Percentiles rank a stretch among this genome's conserved stretches.
These are phyloP conservation scores for Pelargonium cotyledonis DNA, from an alignment of 441 rosid genomes.

Conservation along the genomic window DNA sequence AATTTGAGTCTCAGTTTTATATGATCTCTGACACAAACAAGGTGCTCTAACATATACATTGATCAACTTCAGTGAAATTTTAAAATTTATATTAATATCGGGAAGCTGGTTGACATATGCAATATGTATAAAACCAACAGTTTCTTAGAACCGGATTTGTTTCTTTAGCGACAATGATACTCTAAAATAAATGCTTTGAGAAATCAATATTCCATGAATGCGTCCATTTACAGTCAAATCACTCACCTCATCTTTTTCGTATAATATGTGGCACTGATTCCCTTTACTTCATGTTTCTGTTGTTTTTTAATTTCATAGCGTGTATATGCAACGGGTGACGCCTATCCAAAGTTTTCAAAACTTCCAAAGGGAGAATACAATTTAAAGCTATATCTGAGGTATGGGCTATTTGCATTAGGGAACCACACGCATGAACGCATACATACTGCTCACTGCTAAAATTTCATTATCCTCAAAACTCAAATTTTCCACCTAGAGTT, in stretches of 20 bases:
- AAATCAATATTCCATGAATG: background rate
- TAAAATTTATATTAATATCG: conserved; percentile 10
- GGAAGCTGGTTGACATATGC: conserved; percentile 5
- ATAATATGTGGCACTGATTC: conserved; percentile 18
- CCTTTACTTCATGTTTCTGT: conserved; percentile 4
- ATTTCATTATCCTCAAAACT: background rate
- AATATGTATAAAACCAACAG: background rate
- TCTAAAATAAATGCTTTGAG: background rate
- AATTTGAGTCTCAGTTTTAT: conserved; percentile 95
- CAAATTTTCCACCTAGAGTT: conserved; percentile 11
- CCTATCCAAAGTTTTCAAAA: conserved; percentile 69
- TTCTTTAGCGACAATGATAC: background rate
- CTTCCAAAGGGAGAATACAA: conserved; percentile 93
- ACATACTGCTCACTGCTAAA: conserved; percentile 2
- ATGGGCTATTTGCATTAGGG: conserved; percentile 13
- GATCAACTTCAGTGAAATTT: conserved; percentile 3
- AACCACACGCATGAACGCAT: background rate
- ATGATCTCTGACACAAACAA: conserved; percentile 89
- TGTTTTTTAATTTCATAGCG: conserved; percentile 40
- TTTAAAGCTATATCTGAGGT: conserved; percentile 80
- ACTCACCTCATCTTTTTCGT: conserved; percentile 10
- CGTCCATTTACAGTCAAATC: conserved; percentile 8
- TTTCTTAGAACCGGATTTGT: background rate
- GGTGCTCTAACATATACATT: conserved; percentile 36
- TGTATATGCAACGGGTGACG: conserved; percentile 81